Percentiles rank a stretch among this genome's conserved stretches.
Evolutionary conservation across 2,329 filamentous ascomycete genomes (phyloP).

Genomic region (Claviceps arundinis): DNA sequence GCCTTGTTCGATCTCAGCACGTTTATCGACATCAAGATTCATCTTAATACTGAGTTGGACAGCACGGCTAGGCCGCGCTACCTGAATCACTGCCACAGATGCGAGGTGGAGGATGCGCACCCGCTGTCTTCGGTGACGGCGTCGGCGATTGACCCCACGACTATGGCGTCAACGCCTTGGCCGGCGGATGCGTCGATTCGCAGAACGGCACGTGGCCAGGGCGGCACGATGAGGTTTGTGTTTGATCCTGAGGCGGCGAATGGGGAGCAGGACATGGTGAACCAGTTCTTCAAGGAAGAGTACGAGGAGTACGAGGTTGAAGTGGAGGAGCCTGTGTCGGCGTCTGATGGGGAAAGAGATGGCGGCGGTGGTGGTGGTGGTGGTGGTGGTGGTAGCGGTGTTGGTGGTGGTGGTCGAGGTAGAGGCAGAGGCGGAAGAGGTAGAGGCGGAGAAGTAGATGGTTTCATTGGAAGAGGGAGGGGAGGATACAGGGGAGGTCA

Average conservation of each 20-base stretch:
- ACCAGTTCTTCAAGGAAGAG: slow-evolving; percentile 56
- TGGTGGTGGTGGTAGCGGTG: slow-evolving; percentile 1
- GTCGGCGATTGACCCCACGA: slow-evolving; percentile 2
- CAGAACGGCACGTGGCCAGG: slow-evolving; percentile 30
- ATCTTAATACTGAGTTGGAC: slow-evolving; percentile 70
- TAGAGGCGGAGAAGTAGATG: background rate
- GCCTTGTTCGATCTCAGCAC: slow-evolving; percentile 57
- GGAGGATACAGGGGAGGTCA: slow-evolving; percentile 14
- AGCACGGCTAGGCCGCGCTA: slow-evolving; percentile 48
- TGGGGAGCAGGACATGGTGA: slow-evolving; percentile 55
- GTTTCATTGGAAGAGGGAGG: slow-evolving; percentile 7
- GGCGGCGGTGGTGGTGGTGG: slow-evolving; percentile 2
- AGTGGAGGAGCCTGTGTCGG: slow-evolving; percentile 49
- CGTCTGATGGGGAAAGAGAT: slow-evolving; percentile 11
- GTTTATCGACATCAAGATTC: slow-evolving; percentile 78
- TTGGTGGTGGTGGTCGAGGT: background rate
- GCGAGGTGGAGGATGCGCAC: slow-evolving; percentile 27
- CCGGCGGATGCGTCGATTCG: slow-evolving; percentile 20
- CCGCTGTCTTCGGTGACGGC: slow-evolving; percentile 18
- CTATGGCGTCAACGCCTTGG: slow-evolving; percentile 23
- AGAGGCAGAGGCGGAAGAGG: slow-evolving; percentile 9
- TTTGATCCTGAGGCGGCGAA: slow-evolving; percentile 66
- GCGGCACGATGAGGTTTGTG: slow-evolving; percentile 80
- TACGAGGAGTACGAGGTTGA: slow-evolving; percentile 69
- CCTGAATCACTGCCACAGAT: slow-evolving; percentile 43